Percentiles rank a stretch among this genome's conserved stretches.
Conservation (phyloP, 2,329 filamentous ascomycete genomes). For the Penicillium sp. region DNA sequence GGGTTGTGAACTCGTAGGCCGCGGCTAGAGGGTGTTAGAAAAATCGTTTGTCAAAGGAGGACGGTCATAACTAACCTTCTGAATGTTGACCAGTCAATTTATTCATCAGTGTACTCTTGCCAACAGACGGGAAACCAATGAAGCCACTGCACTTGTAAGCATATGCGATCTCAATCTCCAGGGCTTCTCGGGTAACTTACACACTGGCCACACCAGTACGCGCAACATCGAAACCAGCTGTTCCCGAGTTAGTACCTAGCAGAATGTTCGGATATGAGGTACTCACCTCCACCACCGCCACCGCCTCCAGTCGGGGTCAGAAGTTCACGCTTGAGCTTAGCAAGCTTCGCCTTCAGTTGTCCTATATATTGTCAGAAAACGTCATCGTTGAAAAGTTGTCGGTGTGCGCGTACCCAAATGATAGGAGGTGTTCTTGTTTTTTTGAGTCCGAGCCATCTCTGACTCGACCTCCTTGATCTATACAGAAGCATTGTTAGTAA, state of each 20-base stretch:
- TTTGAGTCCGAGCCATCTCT: constrained; percentile 97
- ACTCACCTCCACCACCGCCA: constrained; percentile 68
- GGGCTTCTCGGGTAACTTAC: constrained; percentile 37
- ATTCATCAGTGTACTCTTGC: constrained; percentile 97
- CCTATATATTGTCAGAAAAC: constrained; percentile 41
- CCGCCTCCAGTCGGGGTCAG: constrained; percentile 77
- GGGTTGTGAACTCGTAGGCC: constrained; percentile 96
- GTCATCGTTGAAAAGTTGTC: constrained; percentile 6
- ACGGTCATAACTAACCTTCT: constrained; percentile 53
- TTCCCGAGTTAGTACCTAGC: constrained; percentile 19
- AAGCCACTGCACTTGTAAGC: constrained; percentile 59
- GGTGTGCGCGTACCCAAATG: constrained; percentile 64
- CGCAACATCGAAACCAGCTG: constrained; percentile 91
- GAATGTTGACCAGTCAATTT: constrained; percentile 93
- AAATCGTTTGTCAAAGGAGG: background rate
- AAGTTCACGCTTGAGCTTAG: constrained; percentile 94
- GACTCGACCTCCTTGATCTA: constrained; percentile 96
- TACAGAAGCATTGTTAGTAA: constrained; percentile 34
- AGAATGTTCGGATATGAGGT: background rate
- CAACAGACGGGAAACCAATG: constrained; percentile 96
- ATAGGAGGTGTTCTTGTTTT: constrained; percentile 93
- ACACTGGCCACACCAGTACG: constrained; percentile 96
- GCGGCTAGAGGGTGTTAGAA: constrained; percentile 56
- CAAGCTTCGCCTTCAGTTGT: constrained; percentile 96
- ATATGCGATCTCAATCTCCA: background rate